Evolutionary conservation across 768 basidiomycete genomes (phyloP), one percentile per base, ranked within the genome.

Genomic region (Mycena galericulata): DNA sequence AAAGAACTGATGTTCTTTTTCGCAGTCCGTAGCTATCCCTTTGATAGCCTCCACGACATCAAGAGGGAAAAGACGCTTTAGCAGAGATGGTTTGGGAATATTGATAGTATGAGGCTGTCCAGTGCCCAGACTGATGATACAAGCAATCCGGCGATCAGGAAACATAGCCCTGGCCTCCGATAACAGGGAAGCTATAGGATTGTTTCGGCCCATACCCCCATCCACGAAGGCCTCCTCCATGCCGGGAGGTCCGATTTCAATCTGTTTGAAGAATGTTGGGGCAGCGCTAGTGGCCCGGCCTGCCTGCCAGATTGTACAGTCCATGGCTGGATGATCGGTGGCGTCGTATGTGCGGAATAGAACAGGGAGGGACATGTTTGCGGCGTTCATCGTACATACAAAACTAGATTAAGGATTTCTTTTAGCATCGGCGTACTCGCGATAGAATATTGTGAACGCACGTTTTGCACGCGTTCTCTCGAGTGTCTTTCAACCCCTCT

Each of bases 281-380:
- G 79, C 80, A n/a, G 80, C 79, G 27, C 79, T 78, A 0, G 80
- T 82, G 2, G 79, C 80, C 24, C 79, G 65, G 5, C 75, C 78
- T 9, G 78, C 79, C 71, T 80, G 72, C 79, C 80, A 80, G 49
- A 81, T 80, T 49, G 69, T 67, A 62, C 76, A 79, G 20, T 73
- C 72, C 17, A 71, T 60, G 53, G 59, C 40, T 1, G 27, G 43
- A 36, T 63, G 27, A 32, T 71, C 43, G 17, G 74, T 75, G 1
- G 72, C 72, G 62, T 76, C 73, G 26, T 76, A 75, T 36, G 77
- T 72, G 41, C 50, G 36, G 46, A 61, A 53, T 14, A 62, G 20
- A 38, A 27, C 15, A 1, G 70, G 68, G 20, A 45, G 32, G 32
- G 24, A 34, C 30, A 60, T 36, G 30, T 2, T 49, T 7, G 34